Base-by-base conservation (phyloP, 495 filamentous ascomycete genomes). In the Aspergillus bridgeri region DNA sequence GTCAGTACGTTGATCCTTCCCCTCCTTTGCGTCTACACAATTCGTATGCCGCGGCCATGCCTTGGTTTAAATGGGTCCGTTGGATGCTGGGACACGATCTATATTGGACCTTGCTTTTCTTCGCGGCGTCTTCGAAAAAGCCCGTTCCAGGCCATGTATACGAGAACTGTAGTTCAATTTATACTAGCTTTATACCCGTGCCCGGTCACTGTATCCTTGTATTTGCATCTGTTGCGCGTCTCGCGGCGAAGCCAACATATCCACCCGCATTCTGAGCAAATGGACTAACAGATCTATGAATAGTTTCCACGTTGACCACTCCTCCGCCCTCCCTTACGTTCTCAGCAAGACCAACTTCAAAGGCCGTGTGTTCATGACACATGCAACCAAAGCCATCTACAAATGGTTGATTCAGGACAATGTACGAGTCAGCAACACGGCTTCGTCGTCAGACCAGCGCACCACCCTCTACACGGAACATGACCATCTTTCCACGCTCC, bases 381-480 rank as follows among this genome's bases (percentile, higher is more conserved):
- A 98, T 76, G 89, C 94, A 5, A 98, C 94, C 22, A 97, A 97
- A 73, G 94, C 94, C 58, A 98, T 98, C 73, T 98, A 98, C 81
- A 98, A 97, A 79, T 97, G 93, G 92, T 81, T 98, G 33, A 96
- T 98, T 52, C 91, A 96, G 70, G 94, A 98, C 74, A 92, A 89
- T 67, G 89, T 98, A 24, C 86, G 94, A 58, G 92, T 98, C 33
- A 83, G 79, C 65, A 87, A 91, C 69, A 91, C 89, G 0, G 87
- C 89, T 0, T 83, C 81, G 17, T 84, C 82, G 17, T 88, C 89
- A 1, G 87, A 90, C 59, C 83, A 88, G 57, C 84, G 84, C 9
- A 84, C 89, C 0, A 86, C 87, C 2, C 83, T 97, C 44, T 98
- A 96, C 68, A 96, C 91, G 2, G 94, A 98, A 71, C 85, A 90